phyloP scores from a whole-genome alignment of 2,329 filamentous ascomycete genomes.

The Phialophora expanda region DNA sequence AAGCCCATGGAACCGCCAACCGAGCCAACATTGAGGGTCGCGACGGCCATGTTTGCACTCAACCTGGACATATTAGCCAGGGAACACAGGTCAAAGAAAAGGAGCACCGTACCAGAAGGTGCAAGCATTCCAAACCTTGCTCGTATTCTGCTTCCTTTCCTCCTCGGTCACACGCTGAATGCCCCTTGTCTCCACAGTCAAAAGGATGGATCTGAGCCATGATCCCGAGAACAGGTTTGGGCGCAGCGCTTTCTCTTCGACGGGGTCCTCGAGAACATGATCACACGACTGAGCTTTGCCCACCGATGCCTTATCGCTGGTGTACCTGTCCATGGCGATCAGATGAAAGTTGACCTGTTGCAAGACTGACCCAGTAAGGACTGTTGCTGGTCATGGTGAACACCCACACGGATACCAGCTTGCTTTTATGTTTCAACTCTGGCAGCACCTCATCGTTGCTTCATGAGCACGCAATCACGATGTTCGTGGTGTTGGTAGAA shows the following conservation, averaged over 20 bases:
- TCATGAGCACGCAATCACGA: conserved; percentile 3
- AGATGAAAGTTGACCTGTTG: neutral
- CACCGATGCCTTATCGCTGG: neutral
- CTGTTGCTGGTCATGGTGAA: conserved; percentile 5
- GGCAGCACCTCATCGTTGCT: neutral
- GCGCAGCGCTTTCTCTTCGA: conserved; percentile 11
- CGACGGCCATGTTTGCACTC: conserved; percentile 21
- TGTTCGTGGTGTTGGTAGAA: neutral
- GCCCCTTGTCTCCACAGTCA: conserved; percentile 16
- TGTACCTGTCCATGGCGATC: conserved; percentile 10
- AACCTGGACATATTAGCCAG: conserved; percentile 1
- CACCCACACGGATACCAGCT: neutral
- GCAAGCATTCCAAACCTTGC: conserved; percentile 11
- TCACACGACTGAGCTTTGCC: neutral
- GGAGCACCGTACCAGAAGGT: conserved; percentile 14
- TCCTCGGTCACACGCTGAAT: conserved; percentile 16
- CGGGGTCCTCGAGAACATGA: conserved; percentile 6
- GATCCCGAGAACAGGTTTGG: conserved; percentile 3
- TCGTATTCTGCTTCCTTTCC: conserved; percentile 12
- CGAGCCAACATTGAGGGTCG: conserved; percentile 16
- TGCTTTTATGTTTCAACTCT: conserved; percentile 13
- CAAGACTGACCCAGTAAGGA: neutral
- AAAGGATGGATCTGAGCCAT: conserved; percentile 10
- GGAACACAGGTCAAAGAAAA: neutral
- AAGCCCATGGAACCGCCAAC: conserved; percentile 12